These are phyloP conservation scores for Scheffersomyces lignosus DNA, from an alignment of 805 yeast genomes.

Conservation along the genomic window DNA sequence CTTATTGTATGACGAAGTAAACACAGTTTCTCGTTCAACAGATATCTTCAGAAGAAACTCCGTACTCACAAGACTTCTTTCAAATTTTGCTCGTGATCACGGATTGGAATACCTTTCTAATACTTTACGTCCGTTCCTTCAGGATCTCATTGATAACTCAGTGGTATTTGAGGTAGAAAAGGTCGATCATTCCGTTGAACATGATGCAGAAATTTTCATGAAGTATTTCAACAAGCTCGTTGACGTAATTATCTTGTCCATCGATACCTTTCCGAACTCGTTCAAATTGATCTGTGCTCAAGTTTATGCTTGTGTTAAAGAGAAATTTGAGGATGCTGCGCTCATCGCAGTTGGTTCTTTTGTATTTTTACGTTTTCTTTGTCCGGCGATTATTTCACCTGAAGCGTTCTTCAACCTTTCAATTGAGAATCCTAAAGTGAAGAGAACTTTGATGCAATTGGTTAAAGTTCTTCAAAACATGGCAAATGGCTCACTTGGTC, in stretches of 20 bases:
- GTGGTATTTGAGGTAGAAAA: slow-evolving; percentile 69
- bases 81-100: slow-evolving; percentile 66
- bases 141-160: slow-evolving; percentile 47
- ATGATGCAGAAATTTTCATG: slow-evolving; percentile 49
- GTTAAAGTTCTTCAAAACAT: slow-evolving; percentile 84
- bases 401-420: slow-evolving; percentile 50
- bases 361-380: slow-evolving; percentile 73
- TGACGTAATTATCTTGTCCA: slow-evolving; percentile 56
- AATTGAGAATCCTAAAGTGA: slow-evolving; percentile 32
- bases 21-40: slow-evolving; percentile 57
- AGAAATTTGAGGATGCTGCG: slow-evolving; percentile 62
- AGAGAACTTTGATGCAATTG: slow-evolving; percentile 71
- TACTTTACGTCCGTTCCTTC: slow-evolving; percentile 57
- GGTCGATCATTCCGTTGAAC: slow-evolving; percentile 27
- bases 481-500: slow-evolving; percentile 75
- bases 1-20: slow-evolving; percentile 62
- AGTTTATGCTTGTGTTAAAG: slow-evolving; percentile 55
- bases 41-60: slow-evolving; percentile 81
- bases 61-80: slow-evolving; percentile 74
- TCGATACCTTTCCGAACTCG: slow-evolving; percentile 64
- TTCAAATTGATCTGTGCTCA: slow-evolving; percentile 70
- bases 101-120: slow-evolving; percentile 58
- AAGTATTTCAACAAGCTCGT: slow-evolving; percentile 57
- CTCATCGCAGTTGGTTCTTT: slow-evolving; percentile 80
- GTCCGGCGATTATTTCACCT: slow-evolving; percentile 91